Base-by-base conservation (phyloP, 2,329 filamentous ascomycete genomes). In the Nannizziopsis barbatae region DNA sequence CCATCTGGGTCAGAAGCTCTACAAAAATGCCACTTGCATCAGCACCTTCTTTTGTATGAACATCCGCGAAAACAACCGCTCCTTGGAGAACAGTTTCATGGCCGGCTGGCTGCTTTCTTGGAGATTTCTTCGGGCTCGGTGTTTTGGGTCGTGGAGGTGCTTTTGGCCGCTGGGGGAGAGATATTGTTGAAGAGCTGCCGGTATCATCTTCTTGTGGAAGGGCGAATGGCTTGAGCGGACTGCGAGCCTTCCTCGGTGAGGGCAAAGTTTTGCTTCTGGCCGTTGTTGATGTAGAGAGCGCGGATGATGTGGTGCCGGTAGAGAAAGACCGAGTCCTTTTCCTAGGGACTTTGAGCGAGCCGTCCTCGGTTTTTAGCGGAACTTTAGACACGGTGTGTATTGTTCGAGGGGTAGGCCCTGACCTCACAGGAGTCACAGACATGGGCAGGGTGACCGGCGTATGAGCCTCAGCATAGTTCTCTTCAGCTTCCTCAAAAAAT, bases 11-110 rank as follows among this genome's bases (percentile, higher is more conserved):
- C 17, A 94, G 74, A 5, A 93, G 73, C 56, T 89, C 84, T 12
- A 86, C 75, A 61, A 93, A 94, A 49, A 92, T 79, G n/a, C 76
- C 76, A 58, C 83, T 86, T 6, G 84, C 84, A 64, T 92, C 84
- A 18, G 80, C 81, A 5, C 87, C 87, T 58, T 92, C 84, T 7
- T 78, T 84, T 0, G 85, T 89, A 60, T 86, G 79, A 2, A 93
- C 86, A 62, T 95, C 87, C 1, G 92, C 84, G 60, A 81, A 87
- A 3, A 92, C 84, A 2, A 87, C 77, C 12, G 81, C 84, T 1
- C 86, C 87, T 15, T 75, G 74, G 2, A 90, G 72, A 2, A 84
- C 61, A 10, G 60, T 58, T 18, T 61, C 52, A 17, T 58, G 54
- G 7, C 38, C 36, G 2, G 50, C 10, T 11, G 40, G 40, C 14